Percentiles rank a stretch among this genome's conserved stretches.
Evolutionary conservation across 345 rosid species (phyloP).

Genomic region (Raphanus sativus): DNA sequence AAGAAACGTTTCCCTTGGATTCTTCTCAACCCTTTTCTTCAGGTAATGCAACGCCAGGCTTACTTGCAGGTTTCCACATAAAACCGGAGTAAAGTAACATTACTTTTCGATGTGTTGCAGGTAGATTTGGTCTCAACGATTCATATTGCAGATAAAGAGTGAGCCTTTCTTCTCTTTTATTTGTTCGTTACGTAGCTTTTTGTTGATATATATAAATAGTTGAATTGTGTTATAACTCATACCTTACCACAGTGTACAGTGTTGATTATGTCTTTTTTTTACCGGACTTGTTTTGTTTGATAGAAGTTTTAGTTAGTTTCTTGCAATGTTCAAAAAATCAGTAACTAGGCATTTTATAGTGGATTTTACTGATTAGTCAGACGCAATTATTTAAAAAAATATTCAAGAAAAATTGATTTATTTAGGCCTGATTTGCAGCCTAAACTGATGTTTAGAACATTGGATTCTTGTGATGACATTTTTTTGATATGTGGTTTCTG

Average conservation of each 20-base stretch:
- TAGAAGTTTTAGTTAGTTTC: too few species aligned
- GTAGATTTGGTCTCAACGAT: conserved; percentile 93
- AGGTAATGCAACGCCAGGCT: conserved; percentile 42
- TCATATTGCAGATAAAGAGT: conserved; percentile 94
- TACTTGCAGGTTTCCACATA: not conserved
- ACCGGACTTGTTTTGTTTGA: too few species aligned
- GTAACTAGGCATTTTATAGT: too few species aligned
- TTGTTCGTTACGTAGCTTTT: not conserved
- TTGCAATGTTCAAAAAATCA: too few species aligned
- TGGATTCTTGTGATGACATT: not conserved
- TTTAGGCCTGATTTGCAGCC: too few species aligned
- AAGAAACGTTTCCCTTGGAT: conserved; percentile 84
- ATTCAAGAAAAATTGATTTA: too few species aligned
- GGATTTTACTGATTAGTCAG: too few species aligned
- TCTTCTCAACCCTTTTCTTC: conserved; percentile 70
- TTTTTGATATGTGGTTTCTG: not conserved
- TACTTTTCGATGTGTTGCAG: conserved; percentile 37
- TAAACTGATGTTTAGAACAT: too few species aligned
- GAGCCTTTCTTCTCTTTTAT: conserved; percentile 25
- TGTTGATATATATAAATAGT: not conserved
- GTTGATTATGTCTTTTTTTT: too few species aligned
- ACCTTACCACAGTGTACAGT: too few species aligned
- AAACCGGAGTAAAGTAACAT: not conserved
- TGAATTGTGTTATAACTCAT: not conserved
- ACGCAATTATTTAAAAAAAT: too few species aligned